phyloP scores from a whole-genome alignment of 768 basidiomycete genomes.

The Leccinellum rugosiceps region DNA sequence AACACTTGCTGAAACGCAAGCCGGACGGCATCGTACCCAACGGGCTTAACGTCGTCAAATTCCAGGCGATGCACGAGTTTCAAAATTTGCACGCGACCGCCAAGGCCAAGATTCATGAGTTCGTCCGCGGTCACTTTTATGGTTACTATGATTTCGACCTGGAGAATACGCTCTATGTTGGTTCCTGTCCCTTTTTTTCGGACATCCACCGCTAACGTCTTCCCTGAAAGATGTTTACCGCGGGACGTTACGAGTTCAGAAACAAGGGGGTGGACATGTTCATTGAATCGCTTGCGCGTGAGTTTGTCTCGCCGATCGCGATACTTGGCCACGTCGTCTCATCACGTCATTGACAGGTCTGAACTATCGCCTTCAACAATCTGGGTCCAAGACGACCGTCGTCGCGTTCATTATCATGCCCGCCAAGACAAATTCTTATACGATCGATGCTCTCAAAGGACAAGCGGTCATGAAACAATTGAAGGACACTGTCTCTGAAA shows the following conservation, averaged over 20 bases:
- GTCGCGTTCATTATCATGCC: constrained; percentile 99
- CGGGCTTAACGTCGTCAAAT: constrained; percentile 97
- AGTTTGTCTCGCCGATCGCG: constrained; percentile 23
- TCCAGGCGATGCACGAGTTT: constrained; percentile 99
- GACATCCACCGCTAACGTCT: constrained; percentile 4
- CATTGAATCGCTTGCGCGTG: constrained; percentile 92
- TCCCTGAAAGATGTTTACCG: constrained; percentile 82
- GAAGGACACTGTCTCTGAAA: constrained; percentile 92
- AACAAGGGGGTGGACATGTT: constrained; percentile 99
- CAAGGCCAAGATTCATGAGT: constrained; percentile 99
- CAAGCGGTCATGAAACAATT: constrained; percentile 98
- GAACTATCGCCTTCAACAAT: constrained; percentile 59
- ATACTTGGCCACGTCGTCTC: not conserved
- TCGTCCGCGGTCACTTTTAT: constrained; percentile 96
- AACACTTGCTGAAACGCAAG: constrained; percentile 95
- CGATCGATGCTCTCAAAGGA: constrained; percentile 93
- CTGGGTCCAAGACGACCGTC: constrained; percentile 74
- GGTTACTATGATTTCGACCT: constrained; percentile 97
- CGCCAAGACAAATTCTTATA: constrained; percentile 93
- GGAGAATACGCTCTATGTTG: constrained; percentile 82
- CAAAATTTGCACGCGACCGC: constrained; percentile 90
- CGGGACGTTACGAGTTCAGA: constrained; percentile 98
- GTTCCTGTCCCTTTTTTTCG: constrained; percentile 19
- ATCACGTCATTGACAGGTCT: constrained; percentile 35
- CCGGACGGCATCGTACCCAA: constrained; percentile 97